Base-by-base conservation (phyloP, 352 stramenopile genomes). In the Hyaloperonospora brassicae region DNA sequence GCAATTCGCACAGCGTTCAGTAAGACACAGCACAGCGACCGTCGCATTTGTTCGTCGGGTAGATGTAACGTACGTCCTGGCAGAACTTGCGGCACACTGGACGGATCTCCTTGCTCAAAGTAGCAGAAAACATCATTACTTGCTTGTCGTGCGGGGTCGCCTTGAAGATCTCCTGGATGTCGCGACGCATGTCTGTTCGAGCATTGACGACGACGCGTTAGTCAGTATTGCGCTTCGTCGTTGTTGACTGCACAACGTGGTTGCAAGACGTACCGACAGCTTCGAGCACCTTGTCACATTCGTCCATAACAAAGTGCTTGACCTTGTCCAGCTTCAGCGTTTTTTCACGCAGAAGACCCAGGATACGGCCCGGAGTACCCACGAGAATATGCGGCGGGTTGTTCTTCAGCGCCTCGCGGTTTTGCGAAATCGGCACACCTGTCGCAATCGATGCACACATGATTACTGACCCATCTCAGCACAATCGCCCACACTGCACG, bases 261-360 rank as follows among this genome's bases (percentile, higher is more conserved):
- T 14, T 10, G 23, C 2, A 57, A 7, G 11, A 75, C 81, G 44
- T 70, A 95, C 82, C 84, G 54, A 99, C 89, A 23, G 92, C 94
- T 58, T 98, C 96, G 46, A 99, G 86, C 59, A 99, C 97, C 69
- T 98, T 97, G 86, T 99, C 97, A 79, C 97, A 99, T 76, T 99
- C 97, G 71, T 99, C 97, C 73, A 99, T 93, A 36, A 99, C 96
- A 71, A 99, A 99, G 78, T 99, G 95, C 76, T 99, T 98, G 58
- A 99, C 87, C 68, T 98, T 96, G 82, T 98, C 93, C 23, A 99
- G 76, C 73, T 98, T 98, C 53, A 99, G 73, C 46, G 84, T 95
- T 78, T 98, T 98, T 67, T 98, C 94, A 48, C 83, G 80, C 48
- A 95, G 66, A 58, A 96, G 63, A 58, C 80, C 81, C 22, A 95